phyloP scores from a whole-genome alignment of 1,284 basidiomycete genomes.

The Phenoliferia sp. region DNA sequence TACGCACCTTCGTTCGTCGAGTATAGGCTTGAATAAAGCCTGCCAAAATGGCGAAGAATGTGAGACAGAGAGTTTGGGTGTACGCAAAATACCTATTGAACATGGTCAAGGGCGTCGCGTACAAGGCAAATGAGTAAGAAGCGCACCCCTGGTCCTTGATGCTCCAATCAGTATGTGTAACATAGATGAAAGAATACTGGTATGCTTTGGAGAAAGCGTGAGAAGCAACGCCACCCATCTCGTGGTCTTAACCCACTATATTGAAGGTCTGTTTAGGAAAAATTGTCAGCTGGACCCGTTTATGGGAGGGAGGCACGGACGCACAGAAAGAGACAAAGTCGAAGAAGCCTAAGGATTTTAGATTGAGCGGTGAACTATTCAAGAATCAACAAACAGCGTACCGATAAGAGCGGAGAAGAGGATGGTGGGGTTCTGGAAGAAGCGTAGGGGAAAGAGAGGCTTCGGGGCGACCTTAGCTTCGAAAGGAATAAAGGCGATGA shows the following conservation, averaged over 20 bases:
- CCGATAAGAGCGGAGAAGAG: not conserved
- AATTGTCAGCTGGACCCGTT: not conserved
- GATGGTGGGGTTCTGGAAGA: not conserved
- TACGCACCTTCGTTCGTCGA: constrained; percentile 42
- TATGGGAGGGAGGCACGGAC: not conserved
- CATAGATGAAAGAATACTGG: constrained; percentile 17
- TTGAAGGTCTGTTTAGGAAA: constrained; percentile 32
- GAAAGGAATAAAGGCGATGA: constrained; percentile 46
- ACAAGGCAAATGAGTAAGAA: not conserved
- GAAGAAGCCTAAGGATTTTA: constrained; percentile 10
- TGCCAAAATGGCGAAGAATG: constrained; percentile 58
- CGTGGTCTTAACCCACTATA: not conserved
- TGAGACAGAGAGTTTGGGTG: constrained; percentile 54
- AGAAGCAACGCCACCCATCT: not conserved
- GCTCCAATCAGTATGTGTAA: constrained; percentile 25
- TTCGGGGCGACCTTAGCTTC: constrained; percentile 46
- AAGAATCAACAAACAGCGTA: not conserved
- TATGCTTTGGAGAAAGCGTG: not conserved
- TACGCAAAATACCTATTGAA: constrained; percentile 14
- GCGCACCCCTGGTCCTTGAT: constrained; percentile 27
- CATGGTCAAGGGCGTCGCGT: not conserved
- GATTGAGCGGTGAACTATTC: not conserved
- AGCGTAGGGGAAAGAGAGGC: constrained; percentile 39
- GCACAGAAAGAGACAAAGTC: constrained; percentile 43
- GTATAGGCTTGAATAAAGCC: constrained; percentile 56